phyloP scores from a whole-genome alignment of 768 basidiomycete genomes.

The Tylopilus plumbeoviolaceoides region DNA sequence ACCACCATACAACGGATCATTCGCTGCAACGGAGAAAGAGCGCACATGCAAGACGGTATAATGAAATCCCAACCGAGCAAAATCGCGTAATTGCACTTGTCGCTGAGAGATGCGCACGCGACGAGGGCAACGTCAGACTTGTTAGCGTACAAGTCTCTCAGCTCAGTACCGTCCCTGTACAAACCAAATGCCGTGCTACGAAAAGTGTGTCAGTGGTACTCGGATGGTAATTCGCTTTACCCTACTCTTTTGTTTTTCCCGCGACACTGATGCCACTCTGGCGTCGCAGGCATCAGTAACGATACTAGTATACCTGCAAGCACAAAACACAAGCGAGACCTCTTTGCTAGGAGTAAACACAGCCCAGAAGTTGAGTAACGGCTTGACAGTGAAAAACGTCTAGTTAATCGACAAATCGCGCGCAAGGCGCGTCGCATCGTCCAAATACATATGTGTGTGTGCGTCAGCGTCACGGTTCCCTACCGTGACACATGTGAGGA shows the following conservation, averaged over 20 bases:
- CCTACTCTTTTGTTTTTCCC: conserved; percentile 66
- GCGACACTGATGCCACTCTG: conserved; percentile 68
- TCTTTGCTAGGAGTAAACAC: conserved; percentile 73
- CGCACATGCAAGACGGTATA: neutral
- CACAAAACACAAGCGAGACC: conserved; percentile 33
- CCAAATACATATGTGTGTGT: conserved; percentile 33
- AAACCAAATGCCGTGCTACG: conserved; percentile 69
- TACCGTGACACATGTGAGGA: neutral
- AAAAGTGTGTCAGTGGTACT: conserved; percentile 1
- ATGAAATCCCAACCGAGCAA: conserved; percentile 49
- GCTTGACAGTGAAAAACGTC: conserved; percentile 72
- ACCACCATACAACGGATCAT: conserved; percentile 80
- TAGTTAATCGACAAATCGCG: conserved; percentile 67
- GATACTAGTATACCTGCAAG: conserved; percentile 24
- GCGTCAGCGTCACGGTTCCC: conserved; percentile 1
- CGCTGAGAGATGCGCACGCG: conserved; percentile 62
- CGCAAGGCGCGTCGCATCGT: conserved; percentile 63
- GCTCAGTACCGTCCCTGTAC: conserved; percentile 74
- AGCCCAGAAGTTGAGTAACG: conserved; percentile 78
- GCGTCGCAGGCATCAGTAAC: conserved; percentile 7
- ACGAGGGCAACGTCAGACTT: conserved; percentile 62
- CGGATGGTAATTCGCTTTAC: neutral
- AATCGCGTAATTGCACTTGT: conserved; percentile 72
- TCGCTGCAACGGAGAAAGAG: conserved; percentile 41
- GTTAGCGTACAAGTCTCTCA: conserved; percentile 67